Evolutionary conservation across 2,329 filamentous ascomycete species (phyloP).

Genomic region (Ascochyta lentis): DNA sequence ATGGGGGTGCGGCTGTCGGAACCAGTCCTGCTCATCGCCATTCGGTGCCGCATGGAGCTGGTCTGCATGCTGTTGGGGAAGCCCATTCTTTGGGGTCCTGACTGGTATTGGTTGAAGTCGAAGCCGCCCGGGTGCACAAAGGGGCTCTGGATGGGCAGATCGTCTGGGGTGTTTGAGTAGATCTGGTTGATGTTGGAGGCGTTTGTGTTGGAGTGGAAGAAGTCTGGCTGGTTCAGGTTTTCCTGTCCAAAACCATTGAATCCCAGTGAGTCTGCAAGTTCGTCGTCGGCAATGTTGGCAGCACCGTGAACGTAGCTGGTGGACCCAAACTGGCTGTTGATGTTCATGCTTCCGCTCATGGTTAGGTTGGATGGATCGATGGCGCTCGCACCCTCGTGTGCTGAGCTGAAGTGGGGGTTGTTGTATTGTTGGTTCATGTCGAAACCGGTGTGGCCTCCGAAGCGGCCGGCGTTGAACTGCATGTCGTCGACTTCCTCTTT

Average conservation of each 20-base stretch:
- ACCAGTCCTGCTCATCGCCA: constrained; percentile 63
- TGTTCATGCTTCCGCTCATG: constrained; percentile 67
- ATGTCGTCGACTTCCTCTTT: constrained; percentile 72
- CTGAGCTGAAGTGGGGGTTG: constrained; percentile 57
- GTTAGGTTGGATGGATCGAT: constrained; percentile 87
- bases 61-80: constrained; percentile 43
- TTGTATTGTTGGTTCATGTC: constrained; percentile 59
- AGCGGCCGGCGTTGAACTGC: constrained; percentile 59
- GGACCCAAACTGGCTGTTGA: constrained; percentile 63
- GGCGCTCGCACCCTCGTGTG: constrained; percentile 48
- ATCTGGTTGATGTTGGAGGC: constrained; percentile 73
- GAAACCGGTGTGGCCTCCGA: constrained; percentile 58
- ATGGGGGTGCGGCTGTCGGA: constrained; percentile 80
- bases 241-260: constrained; percentile 64
- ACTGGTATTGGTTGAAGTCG: constrained; percentile 77
- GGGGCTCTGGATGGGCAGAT: constrained; percentile 89
- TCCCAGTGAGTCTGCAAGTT: constrained; percentile 75
- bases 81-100: constrained; percentile 63
- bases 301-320: constrained; percentile 79
- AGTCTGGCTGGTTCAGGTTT: constrained; percentile 65
- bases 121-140: constrained; percentile 74
- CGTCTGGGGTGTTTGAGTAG: constrained; percentile 91
- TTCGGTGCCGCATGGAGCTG: constrained; percentile 45
- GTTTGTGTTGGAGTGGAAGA: constrained; percentile 46
- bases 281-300: constrained; percentile 84